phyloP scores from a whole-genome alignment of 257 asterid species.

The Salvia rosmarinus region DNA sequence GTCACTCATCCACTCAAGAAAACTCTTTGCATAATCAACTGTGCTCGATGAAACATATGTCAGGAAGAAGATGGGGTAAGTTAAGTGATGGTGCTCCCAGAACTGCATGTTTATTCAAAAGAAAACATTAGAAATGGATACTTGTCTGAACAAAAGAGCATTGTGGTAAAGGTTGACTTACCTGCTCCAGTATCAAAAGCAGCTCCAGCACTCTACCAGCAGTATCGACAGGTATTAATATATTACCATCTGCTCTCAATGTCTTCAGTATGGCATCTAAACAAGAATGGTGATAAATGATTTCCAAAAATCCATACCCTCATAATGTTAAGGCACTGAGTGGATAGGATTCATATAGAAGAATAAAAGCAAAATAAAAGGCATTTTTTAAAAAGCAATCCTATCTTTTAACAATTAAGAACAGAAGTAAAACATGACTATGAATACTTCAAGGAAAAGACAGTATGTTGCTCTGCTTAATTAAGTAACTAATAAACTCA shows the following conservation, averaged over 20 bases:
- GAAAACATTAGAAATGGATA: slow-evolving; percentile 29
- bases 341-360: slow-evolving; percentile 19
- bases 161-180: slow-evolving; percentile 32
- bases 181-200: slow-evolving; percentile 87
- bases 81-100: slow-evolving; percentile 76
- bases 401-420: slow-evolving; percentile 11
- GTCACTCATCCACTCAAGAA: slow-evolving; percentile 99
- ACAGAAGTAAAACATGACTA: slow-evolving; percentile 3
- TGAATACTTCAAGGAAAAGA: slow-evolving; percentile 10
- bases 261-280: slow-evolving; percentile 75
- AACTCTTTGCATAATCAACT: slow-evolving; percentile 89
- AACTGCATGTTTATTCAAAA: slow-evolving; percentile 62
- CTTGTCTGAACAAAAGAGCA: slow-evolving; percentile 30
- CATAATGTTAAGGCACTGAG: background rate
- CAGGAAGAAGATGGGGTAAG: slow-evolving; percentile 82
- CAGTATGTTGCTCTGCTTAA: background rate
- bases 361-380: slow-evolving; percentile 2
- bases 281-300: slow-evolving; percentile 30
- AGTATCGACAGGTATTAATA: slow-evolving; percentile 90
- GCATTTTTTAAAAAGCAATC: background rate
- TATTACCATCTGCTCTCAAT: slow-evolving; percentile 75
- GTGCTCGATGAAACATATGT: slow-evolving; percentile 92
- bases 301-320: slow-evolving; percentile 2
- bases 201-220: slow-evolving; percentile 98
- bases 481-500: slow-evolving; percentile 4